Conservation (phyloP, 1,284 basidiomycete species). For the Cutaneotrichosporon cyanovorans region DNA sequence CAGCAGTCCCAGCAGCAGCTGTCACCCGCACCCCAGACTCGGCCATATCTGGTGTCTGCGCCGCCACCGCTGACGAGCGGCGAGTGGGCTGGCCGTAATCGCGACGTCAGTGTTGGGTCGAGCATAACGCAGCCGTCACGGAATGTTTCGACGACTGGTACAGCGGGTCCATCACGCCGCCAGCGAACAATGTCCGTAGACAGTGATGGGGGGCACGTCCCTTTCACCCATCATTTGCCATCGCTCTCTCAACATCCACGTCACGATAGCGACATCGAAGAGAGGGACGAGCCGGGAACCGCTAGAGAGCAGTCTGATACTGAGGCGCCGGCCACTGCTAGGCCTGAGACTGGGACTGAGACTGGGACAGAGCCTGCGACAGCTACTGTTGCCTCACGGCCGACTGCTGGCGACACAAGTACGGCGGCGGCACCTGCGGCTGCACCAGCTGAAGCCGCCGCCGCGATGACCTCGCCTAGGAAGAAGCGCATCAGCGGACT, state of each 20-base stretch:
- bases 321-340: too few species aligned
- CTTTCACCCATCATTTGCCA: slow-evolving; percentile 34
- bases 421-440: too few species aligned
- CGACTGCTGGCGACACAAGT: not conserved
- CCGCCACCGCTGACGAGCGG: slow-evolving; percentile 29
- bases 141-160: slow-evolving; percentile 9
- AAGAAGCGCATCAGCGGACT: slow-evolving; percentile 10
- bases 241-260: not conserved
- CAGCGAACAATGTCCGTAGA: slow-evolving; percentile 7
- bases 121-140: slow-evolving; percentile 1
- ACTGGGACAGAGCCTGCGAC: too few species aligned
- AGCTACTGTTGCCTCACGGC: too few species aligned
- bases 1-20: not conserved
- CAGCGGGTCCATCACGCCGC: not conserved
- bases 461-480: too few species aligned
- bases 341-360: too few species aligned
- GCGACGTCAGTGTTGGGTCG: slow-evolving; percentile 8
- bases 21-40: not conserved
- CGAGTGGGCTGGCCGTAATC: slow-evolving; percentile 14
- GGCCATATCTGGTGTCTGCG: slow-evolving; percentile 32
- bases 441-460: too few species aligned
- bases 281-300: slow-evolving; percentile 7
- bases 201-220: slow-evolving; percentile 28
- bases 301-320: not conserved
- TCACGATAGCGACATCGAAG: slow-evolving; percentile 14